Evolutionary conservation across 768 basidiomycete species (phyloP), one percentile per base, ranked within the genome.

Genomic region (Cystobasidium tubakii): DNA sequence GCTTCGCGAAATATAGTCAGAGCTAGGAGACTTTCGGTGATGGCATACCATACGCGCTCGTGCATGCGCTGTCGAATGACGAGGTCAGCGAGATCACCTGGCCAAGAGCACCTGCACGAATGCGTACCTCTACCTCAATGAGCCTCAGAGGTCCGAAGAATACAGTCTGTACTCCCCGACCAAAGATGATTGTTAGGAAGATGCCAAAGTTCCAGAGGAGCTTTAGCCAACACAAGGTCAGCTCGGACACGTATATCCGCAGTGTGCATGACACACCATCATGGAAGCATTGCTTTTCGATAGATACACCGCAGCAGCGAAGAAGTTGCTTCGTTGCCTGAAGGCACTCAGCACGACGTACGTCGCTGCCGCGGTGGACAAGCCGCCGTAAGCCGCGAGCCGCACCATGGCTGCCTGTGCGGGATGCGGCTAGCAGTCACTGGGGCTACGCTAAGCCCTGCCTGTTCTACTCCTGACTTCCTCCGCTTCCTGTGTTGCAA

Each of bases 1-100:
- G 92, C 91, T 81, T 94, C 91, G 74, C 93, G 86, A 83, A 99
- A 99, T 77, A 98, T 98, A 42, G 96, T 96, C 80, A 98, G 90
- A 0, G 96, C 95, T 64, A 99, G 84, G 42, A 99, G 84, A 7
- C 92, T 94, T 81, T 99, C 96, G 0, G 96, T 98, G 63, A 98
- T 86, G 82, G 96, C 96, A 83, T 94, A 93, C 95, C 96, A 98
- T 34, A 92, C 86, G 76, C 91, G 86, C 80, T 98, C 95, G 81
- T 97, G 96, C 0, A 99, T 85, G 33, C 94, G 89, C 95, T 99
- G 79, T 21, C 27, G 55, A 36, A n/a, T 19, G 0, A 66, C n/a
- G 10, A 44, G 19, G 12, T 62, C 13, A 33, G 54, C 76, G 10
- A 66, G 42, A 3, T 23, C 25, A 34, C 21, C n/a, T 6, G 53